phyloP scores from a whole-genome alignment of 2,329 filamentous ascomycete species.

The Penicillium hesseltinei region DNA sequence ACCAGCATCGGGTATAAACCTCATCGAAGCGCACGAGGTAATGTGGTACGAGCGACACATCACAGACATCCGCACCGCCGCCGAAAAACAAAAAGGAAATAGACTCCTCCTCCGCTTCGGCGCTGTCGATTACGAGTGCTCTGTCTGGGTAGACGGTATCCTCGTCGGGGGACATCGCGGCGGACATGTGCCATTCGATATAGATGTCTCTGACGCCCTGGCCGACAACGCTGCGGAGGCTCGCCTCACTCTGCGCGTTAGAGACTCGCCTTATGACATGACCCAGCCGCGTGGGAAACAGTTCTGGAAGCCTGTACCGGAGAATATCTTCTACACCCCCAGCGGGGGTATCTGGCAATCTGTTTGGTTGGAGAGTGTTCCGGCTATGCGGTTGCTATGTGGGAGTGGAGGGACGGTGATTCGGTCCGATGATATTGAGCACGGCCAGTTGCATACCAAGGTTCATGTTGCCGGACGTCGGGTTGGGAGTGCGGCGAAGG shows the following conservation, averaged over 20 bases:
- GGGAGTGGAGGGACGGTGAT: conserved; percentile 62
- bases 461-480: conserved; percentile 48
- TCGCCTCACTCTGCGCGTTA: conserved; percentile 57
- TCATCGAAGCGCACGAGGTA: conserved; percentile 63
- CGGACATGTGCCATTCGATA: conserved; percentile 61
- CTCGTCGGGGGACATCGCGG: conserved; percentile 54
- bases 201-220: conserved; percentile 54
- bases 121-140: conserved; percentile 52
- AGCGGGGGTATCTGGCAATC: conserved; percentile 72
- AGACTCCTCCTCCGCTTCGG: conserved; percentile 47
- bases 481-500: conserved; percentile 35
- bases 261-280: conserved; percentile 63
- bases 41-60: conserved; percentile 64
- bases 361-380: conserved; percentile 65
- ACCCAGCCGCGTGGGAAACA: conserved; percentile 68
- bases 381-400: conserved; percentile 53
- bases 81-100: conserved; percentile 44
- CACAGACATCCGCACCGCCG: conserved; percentile 48
- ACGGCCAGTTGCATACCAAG: conserved; percentile 51
- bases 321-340: conserved; percentile 65
- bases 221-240: conserved; percentile 20
- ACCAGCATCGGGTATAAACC: conserved; percentile 61
- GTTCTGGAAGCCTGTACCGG: conserved; percentile 57
- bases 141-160: conserved; percentile 57
- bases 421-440: conserved; percentile 55